phyloP scores from a whole-genome alignment of 768 basidiomycete genomes.

The Naganishia friedmannii region DNA sequence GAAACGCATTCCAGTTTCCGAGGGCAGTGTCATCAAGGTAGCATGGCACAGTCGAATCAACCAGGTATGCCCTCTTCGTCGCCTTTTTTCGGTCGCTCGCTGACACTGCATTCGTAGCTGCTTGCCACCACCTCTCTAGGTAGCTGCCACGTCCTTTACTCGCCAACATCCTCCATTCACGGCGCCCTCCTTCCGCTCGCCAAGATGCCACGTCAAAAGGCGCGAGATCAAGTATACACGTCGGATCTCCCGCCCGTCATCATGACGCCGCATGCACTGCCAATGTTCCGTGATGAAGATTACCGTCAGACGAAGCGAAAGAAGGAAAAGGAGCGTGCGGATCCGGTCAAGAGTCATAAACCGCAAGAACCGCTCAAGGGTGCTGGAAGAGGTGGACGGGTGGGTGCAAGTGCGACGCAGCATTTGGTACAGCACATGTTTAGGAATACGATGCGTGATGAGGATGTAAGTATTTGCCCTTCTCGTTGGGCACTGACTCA shows the following conservation, averaged over 20 bases:
- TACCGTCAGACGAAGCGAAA: constrained; percentile 68
- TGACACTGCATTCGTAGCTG: constrained; percentile 60
- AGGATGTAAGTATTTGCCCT: constrained; percentile 79
- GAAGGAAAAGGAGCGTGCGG: constrained; percentile 79
- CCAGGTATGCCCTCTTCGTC: constrained; percentile 61
- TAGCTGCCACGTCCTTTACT: constrained; percentile 84
- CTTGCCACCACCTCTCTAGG: constrained; percentile 83
- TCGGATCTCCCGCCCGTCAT: constrained; percentile 75
- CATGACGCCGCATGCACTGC: constrained; percentile 83
- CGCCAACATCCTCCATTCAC: constrained; percentile 80
- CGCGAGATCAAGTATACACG: constrained; percentile 72
- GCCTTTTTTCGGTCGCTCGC: not conserved
- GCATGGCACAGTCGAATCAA: constrained; percentile 97
- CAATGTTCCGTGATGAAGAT: constrained; percentile 86
- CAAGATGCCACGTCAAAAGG: constrained; percentile 76
- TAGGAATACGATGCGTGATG: constrained; percentile 80
- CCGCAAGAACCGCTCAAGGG: constrained; percentile 91
- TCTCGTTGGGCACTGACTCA: not conserved
- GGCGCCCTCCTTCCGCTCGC: constrained; percentile 85
- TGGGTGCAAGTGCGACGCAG: constrained; percentile 94
- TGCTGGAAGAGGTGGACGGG: constrained; percentile 86
- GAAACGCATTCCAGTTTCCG: constrained; percentile 45
- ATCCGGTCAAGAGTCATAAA: constrained; percentile 84
- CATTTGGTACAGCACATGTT: constrained; percentile 94
- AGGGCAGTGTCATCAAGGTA: constrained; percentile 71